Evolutionary conservation across 208 protist species (phyloP).

Genomic region (Giardia muris): DNA sequence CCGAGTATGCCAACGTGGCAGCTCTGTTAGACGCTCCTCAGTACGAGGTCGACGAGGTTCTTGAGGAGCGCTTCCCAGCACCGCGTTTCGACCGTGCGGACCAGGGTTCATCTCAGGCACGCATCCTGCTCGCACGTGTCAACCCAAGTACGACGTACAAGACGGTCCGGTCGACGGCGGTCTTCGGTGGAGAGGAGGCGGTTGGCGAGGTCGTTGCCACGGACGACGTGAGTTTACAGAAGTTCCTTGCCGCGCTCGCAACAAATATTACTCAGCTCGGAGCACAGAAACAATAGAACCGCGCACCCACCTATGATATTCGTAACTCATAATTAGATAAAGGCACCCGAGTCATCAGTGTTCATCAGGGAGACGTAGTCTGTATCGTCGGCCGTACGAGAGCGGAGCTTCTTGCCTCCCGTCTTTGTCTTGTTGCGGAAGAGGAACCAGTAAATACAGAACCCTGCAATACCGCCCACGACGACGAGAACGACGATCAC

Average conservation of each 20-base stretch:
- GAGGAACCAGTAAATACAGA: too few species aligned
- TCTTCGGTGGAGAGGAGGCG: neutral
- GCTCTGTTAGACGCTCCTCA: slow-evolving; percentile 3
- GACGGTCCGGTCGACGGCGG: neutral
- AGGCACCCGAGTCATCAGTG: too few species aligned
- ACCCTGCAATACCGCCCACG: too few species aligned
- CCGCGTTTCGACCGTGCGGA: slow-evolving; percentile 18
- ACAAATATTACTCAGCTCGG: too few species aligned
- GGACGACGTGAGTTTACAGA: slow-evolving; percentile 15
- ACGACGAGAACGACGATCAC: too few species aligned
- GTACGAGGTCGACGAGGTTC: neutral
- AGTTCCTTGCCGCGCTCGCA: slow-evolving; percentile 27
- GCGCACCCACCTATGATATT: too few species aligned
- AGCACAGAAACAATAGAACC: too few species aligned
- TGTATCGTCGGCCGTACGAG: too few species aligned
- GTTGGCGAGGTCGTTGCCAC: slow-evolving; percentile 15
- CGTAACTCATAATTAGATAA: too few species aligned
- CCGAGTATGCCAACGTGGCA: slow-evolving; percentile 28
- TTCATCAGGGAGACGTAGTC: too few species aligned
- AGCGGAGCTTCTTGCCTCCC: too few species aligned
- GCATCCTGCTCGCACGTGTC: slow-evolving; percentile 14
- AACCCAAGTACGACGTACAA: slow-evolving; percentile 18
- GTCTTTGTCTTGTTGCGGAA: too few species aligned
- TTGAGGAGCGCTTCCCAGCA: neutral
- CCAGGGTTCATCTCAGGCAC: neutral